A percentile compares a stretch with the other conserved stretches of the same genome.
Evolutionary conservation across 306 rosid species (phyloP).

Genomic region (Urtica urens): DNA sequence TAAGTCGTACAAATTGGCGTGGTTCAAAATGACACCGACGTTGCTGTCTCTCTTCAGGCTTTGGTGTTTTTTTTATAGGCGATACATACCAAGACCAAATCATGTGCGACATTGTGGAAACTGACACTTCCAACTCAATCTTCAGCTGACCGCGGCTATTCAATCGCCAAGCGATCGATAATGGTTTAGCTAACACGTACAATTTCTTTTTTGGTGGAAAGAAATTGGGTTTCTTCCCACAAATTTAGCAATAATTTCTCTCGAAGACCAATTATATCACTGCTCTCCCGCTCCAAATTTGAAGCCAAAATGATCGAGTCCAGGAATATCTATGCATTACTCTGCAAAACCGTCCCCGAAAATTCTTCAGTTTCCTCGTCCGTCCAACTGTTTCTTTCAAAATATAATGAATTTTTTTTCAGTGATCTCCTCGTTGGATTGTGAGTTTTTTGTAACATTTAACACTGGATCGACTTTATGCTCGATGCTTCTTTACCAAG

Average conservation of each 20-base stretch:
- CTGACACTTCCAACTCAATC: not conserved
- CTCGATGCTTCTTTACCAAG: not conserved
- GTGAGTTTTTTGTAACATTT: not conserved
- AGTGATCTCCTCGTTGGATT: not conserved
- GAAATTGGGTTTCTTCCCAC: not conserved
- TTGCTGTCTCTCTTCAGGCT: not conserved
- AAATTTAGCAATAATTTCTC: not conserved
- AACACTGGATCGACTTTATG: not conserved
- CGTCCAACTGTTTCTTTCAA: too few species aligned
- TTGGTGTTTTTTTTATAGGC: not conserved
- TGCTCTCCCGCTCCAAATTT: not conserved
- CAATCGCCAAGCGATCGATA: not conserved
- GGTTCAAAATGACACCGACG: not conserved
- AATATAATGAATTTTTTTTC: not conserved
- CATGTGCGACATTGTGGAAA: not conserved
- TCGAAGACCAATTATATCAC: not conserved
- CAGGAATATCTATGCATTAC: not conserved
- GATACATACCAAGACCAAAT: not conserved
- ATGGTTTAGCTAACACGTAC: not conserved
- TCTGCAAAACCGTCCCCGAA: not conserved
- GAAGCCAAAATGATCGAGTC: not conserved
- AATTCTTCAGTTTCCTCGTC: too few species aligned
- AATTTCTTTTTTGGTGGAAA: not conserved
- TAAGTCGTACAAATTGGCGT: not conserved
- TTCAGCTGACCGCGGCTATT: not conserved